Conservation (phyloP, 176 grass and related monocot species). For the Aegilops bicornis region DNA sequence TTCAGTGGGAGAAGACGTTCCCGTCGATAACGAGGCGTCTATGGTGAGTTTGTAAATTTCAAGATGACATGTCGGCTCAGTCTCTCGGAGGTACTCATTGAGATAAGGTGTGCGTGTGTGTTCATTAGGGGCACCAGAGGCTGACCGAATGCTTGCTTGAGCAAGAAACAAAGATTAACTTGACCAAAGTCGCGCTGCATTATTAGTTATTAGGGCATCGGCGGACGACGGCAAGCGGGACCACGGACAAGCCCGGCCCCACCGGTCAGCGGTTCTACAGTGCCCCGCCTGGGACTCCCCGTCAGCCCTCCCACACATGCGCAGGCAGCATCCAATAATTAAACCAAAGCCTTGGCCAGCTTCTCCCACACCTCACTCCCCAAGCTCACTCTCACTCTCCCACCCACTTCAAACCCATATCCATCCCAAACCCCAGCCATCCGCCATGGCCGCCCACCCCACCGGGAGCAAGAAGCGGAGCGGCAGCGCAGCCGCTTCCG, state of each 20-base stretch:
- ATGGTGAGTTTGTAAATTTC: no score
- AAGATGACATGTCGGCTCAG: no score
- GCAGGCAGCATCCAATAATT: neutral
- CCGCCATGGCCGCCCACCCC: neutral
- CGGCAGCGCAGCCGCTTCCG: neutral
- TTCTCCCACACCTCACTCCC: slow-evolving; percentile 6
- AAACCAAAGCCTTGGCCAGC: neutral
- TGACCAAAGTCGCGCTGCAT: no score
- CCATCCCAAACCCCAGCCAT: neutral
- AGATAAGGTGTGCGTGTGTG: no score
- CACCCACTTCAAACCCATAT: neutral
- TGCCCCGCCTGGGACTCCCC: neutral
- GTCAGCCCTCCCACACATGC: neutral
- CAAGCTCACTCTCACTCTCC: neutral
- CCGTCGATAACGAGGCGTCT: no score
- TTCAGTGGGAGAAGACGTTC: no score
- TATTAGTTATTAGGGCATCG: no score
- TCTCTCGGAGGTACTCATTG: no score
- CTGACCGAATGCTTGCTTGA: no score
- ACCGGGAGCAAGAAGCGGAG: neutral
- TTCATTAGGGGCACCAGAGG: no score
- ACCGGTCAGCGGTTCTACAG: neutral
- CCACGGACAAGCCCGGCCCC: neutral
- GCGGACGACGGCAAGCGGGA: no score
- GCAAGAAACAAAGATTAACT: no score